Evolutionary conservation across 352 stramenopile genomes (phyloP), one percentile per base, ranked within the genome.

Genomic region (Globisporangium emineosum): DNA sequence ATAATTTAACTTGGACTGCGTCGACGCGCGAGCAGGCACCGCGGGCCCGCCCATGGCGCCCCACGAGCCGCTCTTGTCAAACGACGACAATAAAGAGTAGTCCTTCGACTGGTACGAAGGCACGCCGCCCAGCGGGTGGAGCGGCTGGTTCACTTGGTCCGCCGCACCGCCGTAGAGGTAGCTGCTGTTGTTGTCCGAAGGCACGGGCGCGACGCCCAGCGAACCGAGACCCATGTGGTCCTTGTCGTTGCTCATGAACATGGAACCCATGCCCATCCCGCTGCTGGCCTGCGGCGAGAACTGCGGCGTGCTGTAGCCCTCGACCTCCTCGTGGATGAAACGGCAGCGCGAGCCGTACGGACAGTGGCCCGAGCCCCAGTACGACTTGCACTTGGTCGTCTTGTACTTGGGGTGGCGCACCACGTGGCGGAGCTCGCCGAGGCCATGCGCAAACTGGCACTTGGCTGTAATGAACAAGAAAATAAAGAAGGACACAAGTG

Each of bases 381-480:
- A 96, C 37, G 85, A 93, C 80, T 96, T 96, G 83, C 87, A 96
- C 71, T 94, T 94, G 63, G 85, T 94, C n/a, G 87, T 95, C 77
- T 95, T 95, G 83, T 95, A 93, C 79, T 95, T 95, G 56, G 87
- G 87, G 66, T 95, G 87, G 65, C 87, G 87, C 57, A 92, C 75
- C n/a, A 95, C 85, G 50, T 91, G 83, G 57, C 87, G 84, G 10
- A 95, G 64, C 69, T 95, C 87, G 2, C 72, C 78, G 57, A 92
- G 75, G 32, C 87, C 87, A 57, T 95, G 87, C 27, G 87, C 87
- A 66, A 95, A 95, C 63, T 95, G 87, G 66, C 87, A 95, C 70
- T 95, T 95, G 72, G 83, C 84, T 89, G 64, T 45, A n/a, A 12
- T 45, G 17, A 12, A 13, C 4, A 25, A 63, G 17, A 32, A 53